Percentiles rank a stretch among this genome's conserved stretches.
These are phyloP conservation scores for Apophysomyces trapeziformis DNA, from an alignment of 371 early-diverging fungal genomes.

Conservation along the genomic window DNA sequence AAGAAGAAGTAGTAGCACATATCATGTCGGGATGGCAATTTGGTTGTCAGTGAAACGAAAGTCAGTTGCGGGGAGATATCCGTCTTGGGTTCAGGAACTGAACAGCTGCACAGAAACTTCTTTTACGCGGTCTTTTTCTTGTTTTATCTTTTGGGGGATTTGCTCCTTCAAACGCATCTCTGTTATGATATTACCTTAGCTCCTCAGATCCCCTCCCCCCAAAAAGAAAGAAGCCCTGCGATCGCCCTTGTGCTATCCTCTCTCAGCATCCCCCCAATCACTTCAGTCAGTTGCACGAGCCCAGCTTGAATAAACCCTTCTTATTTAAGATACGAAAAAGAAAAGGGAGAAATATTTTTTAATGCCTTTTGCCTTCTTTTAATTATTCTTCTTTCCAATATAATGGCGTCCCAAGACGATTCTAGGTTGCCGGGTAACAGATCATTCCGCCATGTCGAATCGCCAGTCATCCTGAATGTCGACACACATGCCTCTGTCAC, in stretches of 20 bases:
- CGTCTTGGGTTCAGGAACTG: neutral
- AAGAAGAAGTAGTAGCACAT: neutral
- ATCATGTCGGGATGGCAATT: neutral
- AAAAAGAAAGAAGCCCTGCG: slow-evolving; percentile 2
- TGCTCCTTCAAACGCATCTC: neutral
- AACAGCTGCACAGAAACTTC: neutral
- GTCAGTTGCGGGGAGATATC: neutral
- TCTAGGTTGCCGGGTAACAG: neutral
- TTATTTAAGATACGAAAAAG: slow-evolving; percentile 1
- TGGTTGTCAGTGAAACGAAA: neutral
- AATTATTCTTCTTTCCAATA: neutral
- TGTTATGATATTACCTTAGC: slow-evolving; percentile 1
- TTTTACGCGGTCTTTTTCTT: slow-evolving; percentile 2
- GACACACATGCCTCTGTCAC: slow-evolving; percentile 3
- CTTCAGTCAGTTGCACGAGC: slow-evolving; percentile 1
- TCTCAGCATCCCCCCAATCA: neutral
- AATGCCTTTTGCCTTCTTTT: neutral
- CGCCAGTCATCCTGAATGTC: slow-evolving; percentile 1
- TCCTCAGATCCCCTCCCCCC: neutral
- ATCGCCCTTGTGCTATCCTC: slow-evolving; percentile 1
- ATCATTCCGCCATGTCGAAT: neutral
- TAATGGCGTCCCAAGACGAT: slow-evolving; percentile 5
- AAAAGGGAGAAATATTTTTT: neutral
- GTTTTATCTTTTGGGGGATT: neutral
- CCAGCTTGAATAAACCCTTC: slow-evolving; percentile 3